Evolutionary conservation across 495 filamentous ascomycete species (phyloP).

Genomic region (Chaetomium tenue): DNA sequence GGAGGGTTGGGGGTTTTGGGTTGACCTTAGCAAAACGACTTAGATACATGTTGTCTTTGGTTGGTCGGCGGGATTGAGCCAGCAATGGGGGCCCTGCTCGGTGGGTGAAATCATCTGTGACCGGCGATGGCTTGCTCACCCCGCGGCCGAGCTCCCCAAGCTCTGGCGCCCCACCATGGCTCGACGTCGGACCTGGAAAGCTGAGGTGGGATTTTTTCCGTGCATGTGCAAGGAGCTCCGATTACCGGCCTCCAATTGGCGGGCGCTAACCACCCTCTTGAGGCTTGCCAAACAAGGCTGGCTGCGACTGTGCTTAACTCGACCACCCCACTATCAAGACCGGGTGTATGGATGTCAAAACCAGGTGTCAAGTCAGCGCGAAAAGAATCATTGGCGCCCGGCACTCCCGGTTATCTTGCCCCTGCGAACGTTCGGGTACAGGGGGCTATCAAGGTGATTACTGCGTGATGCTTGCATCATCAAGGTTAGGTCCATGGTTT

Average conservation of each 20-base stretch:
- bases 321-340: slow-evolving; percentile 20
- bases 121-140: slow-evolving; percentile 1
- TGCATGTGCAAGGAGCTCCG: slow-evolving; percentile 18
- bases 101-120: slow-evolving; percentile 5
- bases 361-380: slow-evolving; percentile 6
- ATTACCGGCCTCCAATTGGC: slow-evolving; percentile 24
- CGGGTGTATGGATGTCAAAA: background rate
- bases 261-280: background rate
- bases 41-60: slow-evolving; percentile 12
- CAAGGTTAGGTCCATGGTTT: too few relatives aligned
- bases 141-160: slow-evolving; percentile 19
- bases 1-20: slow-evolving; percentile 14
- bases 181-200: background rate
- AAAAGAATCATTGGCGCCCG: background rate
- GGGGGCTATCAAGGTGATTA: too few relatives aligned
- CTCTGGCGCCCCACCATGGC: background rate
- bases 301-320: slow-evolving; percentile 5
- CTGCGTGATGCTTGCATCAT: too few relatives aligned
- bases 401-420: background rate
- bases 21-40: slow-evolving; percentile 13
- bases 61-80: slow-evolving; percentile 9
- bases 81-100: background rate
- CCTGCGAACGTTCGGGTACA: too few relatives aligned
- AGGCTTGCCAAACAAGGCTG: slow-evolving; percentile 13
- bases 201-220: slow-evolving; percentile 9